Conservation (phyloP, 345 rosid species). For the Bruguiera gymnorhiza region DNA sequence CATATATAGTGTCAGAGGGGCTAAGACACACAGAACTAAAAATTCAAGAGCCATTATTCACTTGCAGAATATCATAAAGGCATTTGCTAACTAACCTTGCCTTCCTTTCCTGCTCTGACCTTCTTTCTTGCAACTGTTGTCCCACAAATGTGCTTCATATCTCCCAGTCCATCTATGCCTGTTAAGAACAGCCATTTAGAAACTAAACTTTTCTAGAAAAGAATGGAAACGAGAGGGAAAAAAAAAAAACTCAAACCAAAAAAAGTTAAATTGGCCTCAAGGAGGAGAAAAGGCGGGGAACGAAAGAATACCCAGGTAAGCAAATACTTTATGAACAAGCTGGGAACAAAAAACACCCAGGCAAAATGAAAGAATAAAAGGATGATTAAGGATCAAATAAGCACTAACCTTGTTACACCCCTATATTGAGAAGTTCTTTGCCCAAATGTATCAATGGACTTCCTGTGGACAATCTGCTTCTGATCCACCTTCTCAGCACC, state of each 20-base stretch:
- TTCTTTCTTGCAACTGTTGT: constrained; percentile 94
- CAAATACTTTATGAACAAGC: neutral
- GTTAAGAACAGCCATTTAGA: constrained; percentile 9
- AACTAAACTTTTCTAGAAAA: neutral
- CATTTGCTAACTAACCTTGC: constrained; percentile 51
- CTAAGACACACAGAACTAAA: neutral
- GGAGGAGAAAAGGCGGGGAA: too few relatives aligned
- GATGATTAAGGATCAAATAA: neutral
- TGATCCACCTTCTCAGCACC: constrained; percentile 63
- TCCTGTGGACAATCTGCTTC: constrained; percentile 83
- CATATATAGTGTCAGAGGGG: neutral
- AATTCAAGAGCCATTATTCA: constrained; percentile 14
- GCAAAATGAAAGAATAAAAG: neutral
- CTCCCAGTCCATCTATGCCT: constrained; percentile 98
- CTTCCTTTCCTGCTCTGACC: constrained; percentile 94
- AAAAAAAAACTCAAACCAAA: neutral
- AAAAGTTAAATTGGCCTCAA: neutral
- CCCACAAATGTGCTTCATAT: constrained; percentile 98
- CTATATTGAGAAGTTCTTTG: constrained; percentile 97
- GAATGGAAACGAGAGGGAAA: neutral
- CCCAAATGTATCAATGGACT: constrained; percentile 92
- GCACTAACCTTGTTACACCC: constrained; percentile 81
- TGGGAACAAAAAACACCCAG: neutral
- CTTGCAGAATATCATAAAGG: neutral
- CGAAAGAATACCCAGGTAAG: neutral